Evolutionary conservation across 2,329 filamentous ascomycete species (phyloP).

Genomic region (Zymoseptoria crescenta): DNA sequence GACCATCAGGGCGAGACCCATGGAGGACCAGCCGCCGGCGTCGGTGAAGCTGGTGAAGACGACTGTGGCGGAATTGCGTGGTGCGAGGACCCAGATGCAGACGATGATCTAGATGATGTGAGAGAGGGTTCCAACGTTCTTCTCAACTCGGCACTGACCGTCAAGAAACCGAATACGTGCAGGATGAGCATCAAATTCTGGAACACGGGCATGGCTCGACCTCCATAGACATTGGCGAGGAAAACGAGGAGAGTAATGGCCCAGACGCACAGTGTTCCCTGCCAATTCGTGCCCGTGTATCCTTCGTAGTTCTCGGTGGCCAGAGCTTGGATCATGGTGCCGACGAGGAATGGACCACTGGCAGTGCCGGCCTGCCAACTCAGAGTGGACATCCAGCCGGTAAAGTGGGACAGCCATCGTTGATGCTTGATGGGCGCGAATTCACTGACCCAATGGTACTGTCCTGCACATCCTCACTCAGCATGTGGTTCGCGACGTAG

Average conservation of each 20-base stretch:
- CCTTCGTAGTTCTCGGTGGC: slow-evolving; percentile 36
- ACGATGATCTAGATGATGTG: slow-evolving; percentile 14
- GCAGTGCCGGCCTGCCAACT: slow-evolving; percentile 46
- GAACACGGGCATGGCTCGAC: slow-evolving; percentile 29
- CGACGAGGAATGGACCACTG: slow-evolving; percentile 41
- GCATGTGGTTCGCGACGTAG: background rate
- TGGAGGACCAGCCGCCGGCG: slow-evolving; percentile 32
- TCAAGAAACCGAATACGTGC: slow-evolving; percentile 33
- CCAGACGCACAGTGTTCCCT: slow-evolving; percentile 43
- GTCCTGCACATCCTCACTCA: slow-evolving; percentile 12
- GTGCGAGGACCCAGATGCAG: slow-evolving; percentile 23
- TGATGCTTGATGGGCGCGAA: slow-evolving; percentile 26
- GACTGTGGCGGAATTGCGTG: slow-evolving; percentile 18
- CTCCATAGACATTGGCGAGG: slow-evolving; percentile 34
- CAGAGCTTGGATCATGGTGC: slow-evolving; percentile 41
- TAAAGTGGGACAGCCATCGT: slow-evolving; percentile 24
- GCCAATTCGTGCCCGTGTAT: slow-evolving; percentile 39
- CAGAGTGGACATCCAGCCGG: slow-evolving; percentile 43
- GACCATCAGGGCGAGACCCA: slow-evolving; percentile 26
- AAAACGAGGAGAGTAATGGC: slow-evolving; percentile 38
- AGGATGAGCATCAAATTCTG: slow-evolving; percentile 33
- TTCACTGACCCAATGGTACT: slow-evolving; percentile 29
- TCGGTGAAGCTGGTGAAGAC: slow-evolving; percentile 35
- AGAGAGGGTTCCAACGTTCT: too few relatives aligned
- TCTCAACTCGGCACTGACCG: slow-evolving; percentile 17